These are phyloP conservation scores for Lentinula novae-zelandiae DNA, from an alignment of 1,284 basidiomycete genomes.

Conservation along the genomic window DNA sequence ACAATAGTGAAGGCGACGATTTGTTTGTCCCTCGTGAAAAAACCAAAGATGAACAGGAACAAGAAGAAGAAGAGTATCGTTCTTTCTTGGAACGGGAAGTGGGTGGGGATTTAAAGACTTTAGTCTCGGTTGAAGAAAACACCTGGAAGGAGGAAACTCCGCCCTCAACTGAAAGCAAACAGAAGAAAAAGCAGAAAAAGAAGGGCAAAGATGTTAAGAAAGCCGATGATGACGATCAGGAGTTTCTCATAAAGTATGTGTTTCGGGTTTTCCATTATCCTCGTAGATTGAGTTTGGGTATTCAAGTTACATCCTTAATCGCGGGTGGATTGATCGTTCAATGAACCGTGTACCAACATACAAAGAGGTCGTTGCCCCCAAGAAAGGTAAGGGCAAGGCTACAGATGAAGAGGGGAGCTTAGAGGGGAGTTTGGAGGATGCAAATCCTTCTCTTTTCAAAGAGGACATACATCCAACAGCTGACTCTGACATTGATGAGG, in stretches of 20 bases:
- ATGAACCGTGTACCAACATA: conserved; percentile 77
- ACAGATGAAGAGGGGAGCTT: conserved; percentile 28
- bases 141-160: conserved; percentile 24
- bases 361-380: conserved; percentile 62
- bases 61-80: conserved; percentile 79
- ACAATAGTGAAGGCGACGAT: conserved; percentile 56
- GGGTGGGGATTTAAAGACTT: conserved; percentile 65
- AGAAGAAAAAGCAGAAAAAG: conserved; percentile 27
- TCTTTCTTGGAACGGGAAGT: conserved; percentile 81
- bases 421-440: conserved; percentile 24
- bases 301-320: conserved; percentile 86
- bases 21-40: conserved; percentile 73
- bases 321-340: conserved; percentile 89
- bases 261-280: background rate
- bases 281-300: background rate
- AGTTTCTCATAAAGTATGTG: conserved; percentile 88
- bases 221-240: conserved; percentile 61
- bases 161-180: conserved; percentile 28
- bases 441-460: conserved; percentile 25
- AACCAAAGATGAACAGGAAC: conserved; percentile 71
- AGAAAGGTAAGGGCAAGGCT: conserved; percentile 33
- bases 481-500: conserved; percentile 26
- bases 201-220: conserved; percentile 12
- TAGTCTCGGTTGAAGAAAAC: conserved; percentile 40
- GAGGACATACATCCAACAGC: conserved; percentile 19